These are phyloP conservation scores for Astrothelium macrocarpum DNA, from an alignment of 495 filamentous ascomycete genomes.

Conservation along the genomic window DNA sequence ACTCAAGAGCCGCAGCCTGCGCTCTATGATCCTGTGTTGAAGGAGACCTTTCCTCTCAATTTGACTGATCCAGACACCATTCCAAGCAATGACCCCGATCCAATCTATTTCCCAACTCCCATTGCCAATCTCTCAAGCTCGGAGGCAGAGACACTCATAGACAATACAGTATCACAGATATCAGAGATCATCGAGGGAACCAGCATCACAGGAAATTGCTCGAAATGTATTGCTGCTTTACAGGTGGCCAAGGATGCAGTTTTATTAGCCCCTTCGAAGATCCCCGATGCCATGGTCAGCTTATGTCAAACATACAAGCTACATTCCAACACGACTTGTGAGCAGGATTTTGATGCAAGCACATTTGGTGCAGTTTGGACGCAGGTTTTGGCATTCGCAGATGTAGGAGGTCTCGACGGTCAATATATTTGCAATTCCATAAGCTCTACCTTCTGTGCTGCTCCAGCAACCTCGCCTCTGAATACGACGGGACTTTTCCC, in stretches of 20 bases:
- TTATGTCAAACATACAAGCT: conserved; percentile 42
- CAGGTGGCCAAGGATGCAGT: conserved; percentile 43
- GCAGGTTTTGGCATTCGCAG: conserved; percentile 45
- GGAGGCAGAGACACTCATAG: conserved; percentile 35
- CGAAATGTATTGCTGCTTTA: conserved; percentile 44
- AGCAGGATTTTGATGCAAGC: conserved; percentile 36
- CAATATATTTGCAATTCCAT: conserved; percentile 48
- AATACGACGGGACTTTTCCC: conserved; percentile 41
- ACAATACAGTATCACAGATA: conserved; percentile 36
- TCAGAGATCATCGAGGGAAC: conserved; percentile 36
- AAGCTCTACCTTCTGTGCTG: conserved; percentile 38
- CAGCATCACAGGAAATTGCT: conserved; percentile 36
- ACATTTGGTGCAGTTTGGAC: conserved; percentile 48
- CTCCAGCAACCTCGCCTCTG: conserved; percentile 36
- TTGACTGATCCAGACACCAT: conserved; percentile 47
- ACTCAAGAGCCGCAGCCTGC: conserved; percentile 50
- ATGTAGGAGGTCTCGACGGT: conserved; percentile 48
- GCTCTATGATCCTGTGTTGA: conserved; percentile 46
- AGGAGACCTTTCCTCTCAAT: conserved; percentile 47
- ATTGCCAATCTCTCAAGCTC: conserved; percentile 34
- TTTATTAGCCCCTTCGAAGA: conserved; percentile 36
- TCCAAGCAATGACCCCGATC: conserved; percentile 41
- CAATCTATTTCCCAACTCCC: conserved; percentile 40
- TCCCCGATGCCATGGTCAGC: conserved; percentile 42
- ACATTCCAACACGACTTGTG: conserved; percentile 37